Evolutionary conservation across 2,329 filamentous ascomycete species (phyloP), one percentile per base, ranked within the genome.

Genomic region (Balansia obtecta): DNA sequence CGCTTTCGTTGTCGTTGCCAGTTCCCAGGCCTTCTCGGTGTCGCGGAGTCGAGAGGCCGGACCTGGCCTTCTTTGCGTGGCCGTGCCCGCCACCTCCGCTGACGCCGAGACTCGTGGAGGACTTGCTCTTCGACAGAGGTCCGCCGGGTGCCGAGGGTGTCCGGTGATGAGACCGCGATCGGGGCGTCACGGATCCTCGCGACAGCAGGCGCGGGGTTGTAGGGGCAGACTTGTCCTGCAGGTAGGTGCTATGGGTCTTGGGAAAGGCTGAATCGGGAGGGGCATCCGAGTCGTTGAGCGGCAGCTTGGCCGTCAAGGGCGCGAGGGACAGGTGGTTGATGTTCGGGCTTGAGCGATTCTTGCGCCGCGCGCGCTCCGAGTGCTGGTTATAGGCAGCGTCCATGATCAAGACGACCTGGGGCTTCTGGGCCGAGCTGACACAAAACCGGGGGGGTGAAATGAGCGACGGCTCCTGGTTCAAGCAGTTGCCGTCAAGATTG

Each of bases 181-280:
- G 68, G 38, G 71, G 70, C 7, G 74, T 75, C 20, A 75, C 74
- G 7, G 78, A 79, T 33, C 49, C 49, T 50, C 73, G 75, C 18
- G 77, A 76, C 42, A 85, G 71, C 30, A 85, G 74, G 20, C 79
- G 74, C 8, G 82, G 82, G 2, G 82, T 84, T 2, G 79, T 77
- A 5, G 82, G 81, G 2, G 79, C 78, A 20, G 82, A 82, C 58
- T 76, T 78, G 57, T 74, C 76, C 61, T 81, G 73, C 15, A 83
- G 70, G 58, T 84, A 83, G 16, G 78, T 82, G 9, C 62, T 58
- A 38, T 54, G 59, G 12, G 63, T 54, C 34, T 66, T 60, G 34
- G 68, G 61, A 37, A 57, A 53, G 11, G 61, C 52, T 40, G 63
- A 61, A 49, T 73, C 68, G 54, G 63, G 60, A 33, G 73, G 60